These are phyloP conservation scores for Drosera capensis DNA, from an alignment of 148 eudicot species.

Conservation along the genomic window DNA sequence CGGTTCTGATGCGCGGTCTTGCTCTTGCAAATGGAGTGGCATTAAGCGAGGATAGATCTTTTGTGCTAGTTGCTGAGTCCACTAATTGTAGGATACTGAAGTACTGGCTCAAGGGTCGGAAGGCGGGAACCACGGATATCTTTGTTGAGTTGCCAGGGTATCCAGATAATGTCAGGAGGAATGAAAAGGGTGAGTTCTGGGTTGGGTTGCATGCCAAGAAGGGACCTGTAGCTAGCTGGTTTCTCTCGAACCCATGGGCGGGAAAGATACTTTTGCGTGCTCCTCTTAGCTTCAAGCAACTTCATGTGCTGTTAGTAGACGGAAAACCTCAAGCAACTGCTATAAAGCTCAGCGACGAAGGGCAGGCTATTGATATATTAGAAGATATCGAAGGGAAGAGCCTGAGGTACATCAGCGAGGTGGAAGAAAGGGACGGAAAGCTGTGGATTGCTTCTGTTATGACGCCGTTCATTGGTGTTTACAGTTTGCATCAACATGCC, in stretches of 20 bases:
- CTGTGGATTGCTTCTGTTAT: slow-evolving; percentile 65
- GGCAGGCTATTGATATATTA: slow-evolving; percentile 30
- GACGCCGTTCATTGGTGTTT: slow-evolving; percentile 49
- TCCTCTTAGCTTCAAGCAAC: slow-evolving; percentile 33
- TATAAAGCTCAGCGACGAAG: slow-evolving; percentile 34
- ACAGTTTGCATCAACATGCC: slow-evolving; percentile 20
- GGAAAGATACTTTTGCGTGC: slow-evolving; percentile 31
- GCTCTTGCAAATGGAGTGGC: slow-evolving; percentile 84
- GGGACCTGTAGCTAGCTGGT: slow-evolving; percentile 28
- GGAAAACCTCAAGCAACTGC: slow-evolving; percentile 45
- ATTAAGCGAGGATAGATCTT: slow-evolving; percentile 45
- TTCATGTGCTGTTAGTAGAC: slow-evolving; percentile 46
- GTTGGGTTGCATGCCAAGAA: slow-evolving; percentile 60
- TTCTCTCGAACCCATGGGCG: slow-evolving; percentile 33
- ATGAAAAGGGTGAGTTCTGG: slow-evolving; percentile 55
- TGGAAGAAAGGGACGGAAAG: slow-evolving; percentile 57
- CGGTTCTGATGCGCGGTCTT: slow-evolving; percentile 31
- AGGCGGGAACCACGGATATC: slow-evolving; percentile 35
- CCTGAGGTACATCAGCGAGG: slow-evolving; percentile 54
- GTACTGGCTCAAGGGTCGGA: slow-evolving; percentile 56
- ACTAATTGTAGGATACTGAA: slow-evolving; percentile 30
- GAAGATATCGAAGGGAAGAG: slow-evolving; percentile 54
- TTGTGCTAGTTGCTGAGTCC: slow-evolving; percentile 49
- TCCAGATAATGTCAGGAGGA: slow-evolving; percentile 49
- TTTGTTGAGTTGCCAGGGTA: slow-evolving; percentile 52